A percentile compares a stretch with the other conserved stretches of the same genome.
phyloP scores from a whole-genome alignment of 306 rosid genomes.

The Vigna nakashimae region DNA sequence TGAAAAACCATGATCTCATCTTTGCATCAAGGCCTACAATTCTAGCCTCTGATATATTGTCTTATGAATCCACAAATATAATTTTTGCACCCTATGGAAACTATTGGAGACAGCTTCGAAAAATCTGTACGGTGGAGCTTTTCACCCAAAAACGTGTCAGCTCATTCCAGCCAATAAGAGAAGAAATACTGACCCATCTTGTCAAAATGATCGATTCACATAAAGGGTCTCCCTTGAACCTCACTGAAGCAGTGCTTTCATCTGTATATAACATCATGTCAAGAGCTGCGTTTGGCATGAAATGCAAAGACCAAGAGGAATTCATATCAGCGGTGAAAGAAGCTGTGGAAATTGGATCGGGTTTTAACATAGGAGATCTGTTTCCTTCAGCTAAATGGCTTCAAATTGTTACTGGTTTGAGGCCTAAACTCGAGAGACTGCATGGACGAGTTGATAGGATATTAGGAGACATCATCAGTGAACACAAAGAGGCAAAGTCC shows the following conservation, averaged over 20 bases:
- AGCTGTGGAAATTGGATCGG: background rate
- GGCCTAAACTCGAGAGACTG: background rate
- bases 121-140: slow-evolving; percentile 46
- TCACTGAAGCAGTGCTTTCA: slow-evolving; percentile 27
- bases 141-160: slow-evolving; percentile 35
- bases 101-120: slow-evolving; percentile 17
- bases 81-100: background rate
- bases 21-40: slow-evolving; percentile 7
- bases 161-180: slow-evolving; percentile 44
- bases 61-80: background rate
- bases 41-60: background rate
- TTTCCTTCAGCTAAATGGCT: slow-evolving; percentile 53
- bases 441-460: background rate
- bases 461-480: background rate
- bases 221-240: slow-evolving; percentile 38
- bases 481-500: background rate
- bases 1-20: slow-evolving; percentile 2
- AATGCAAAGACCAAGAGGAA: slow-evolving; percentile 32
- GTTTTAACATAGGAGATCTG: slow-evolving; percentile 44
- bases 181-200: slow-evolving; percentile 40
- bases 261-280: background rate
- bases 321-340: slow-evolving; percentile 4
- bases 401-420: slow-evolving; percentile 39
- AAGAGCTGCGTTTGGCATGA: slow-evolving; percentile 42
- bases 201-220: slow-evolving; percentile 24